Evolutionary conservation across 345 rosid genomes (phyloP).

Genomic region (Eucalyptus urophylla): DNA sequence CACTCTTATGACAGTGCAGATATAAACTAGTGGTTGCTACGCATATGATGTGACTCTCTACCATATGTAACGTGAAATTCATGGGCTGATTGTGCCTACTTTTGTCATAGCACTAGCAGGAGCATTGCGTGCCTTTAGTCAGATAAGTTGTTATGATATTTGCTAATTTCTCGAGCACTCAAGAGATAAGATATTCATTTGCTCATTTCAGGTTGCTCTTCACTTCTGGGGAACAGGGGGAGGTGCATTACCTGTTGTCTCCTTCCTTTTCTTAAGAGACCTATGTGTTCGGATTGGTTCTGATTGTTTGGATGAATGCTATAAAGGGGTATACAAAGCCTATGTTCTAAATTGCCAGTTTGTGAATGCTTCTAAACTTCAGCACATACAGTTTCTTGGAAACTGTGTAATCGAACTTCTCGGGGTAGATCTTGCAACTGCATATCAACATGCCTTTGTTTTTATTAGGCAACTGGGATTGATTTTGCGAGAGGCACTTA

Average conservation of each 20-base stretch:
- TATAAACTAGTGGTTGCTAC: background rate
- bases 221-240: slow-evolving; percentile 98
- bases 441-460: slow-evolving; percentile 92
- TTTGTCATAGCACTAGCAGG: background rate
- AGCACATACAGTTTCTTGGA: slow-evolving; percentile 75
- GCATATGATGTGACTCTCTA: background rate
- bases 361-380: slow-evolving; percentile 67
- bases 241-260: slow-evolving; percentile 73
- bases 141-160: background rate
- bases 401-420: slow-evolving; percentile 81
- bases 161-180: background rate
- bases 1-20: background rate
- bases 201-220: slow-evolving; percentile 47
- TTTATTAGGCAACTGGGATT: slow-evolving; percentile 80
- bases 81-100: background rate
- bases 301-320: slow-evolving; percentile 77
- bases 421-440: slow-evolving; percentile 71
- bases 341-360: slow-evolving; percentile 85
- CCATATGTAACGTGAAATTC: background rate
- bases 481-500: slow-evolving; percentile 79
- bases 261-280: slow-evolving; percentile 77
- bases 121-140: background rate
- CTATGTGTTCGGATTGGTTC: slow-evolving; percentile 71
- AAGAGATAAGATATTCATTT: background rate
- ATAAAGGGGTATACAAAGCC: slow-evolving; percentile 87